Evolutionary conservation across 495 filamentous ascomycete species (phyloP).

Genomic region (Neurospora sp.): DNA sequence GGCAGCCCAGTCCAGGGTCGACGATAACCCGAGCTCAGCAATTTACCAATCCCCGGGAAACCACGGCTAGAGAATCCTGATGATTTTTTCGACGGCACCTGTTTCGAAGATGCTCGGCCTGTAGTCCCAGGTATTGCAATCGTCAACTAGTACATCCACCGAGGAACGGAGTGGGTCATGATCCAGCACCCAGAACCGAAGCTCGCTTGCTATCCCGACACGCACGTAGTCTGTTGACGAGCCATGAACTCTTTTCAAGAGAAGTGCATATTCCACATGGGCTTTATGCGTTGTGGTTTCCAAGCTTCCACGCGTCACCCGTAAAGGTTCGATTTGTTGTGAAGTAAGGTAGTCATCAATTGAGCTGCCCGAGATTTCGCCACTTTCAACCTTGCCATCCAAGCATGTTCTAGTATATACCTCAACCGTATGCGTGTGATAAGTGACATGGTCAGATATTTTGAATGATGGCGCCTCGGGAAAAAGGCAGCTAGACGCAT

Average conservation of each 20-base stretch:
- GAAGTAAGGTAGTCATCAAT: neutral
- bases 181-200: neutral
- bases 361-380: no score
- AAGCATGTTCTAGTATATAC: no score
- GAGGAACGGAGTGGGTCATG: no score
- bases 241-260: neutral
- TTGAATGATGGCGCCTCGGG: neutral
- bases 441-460: fast-evolving
- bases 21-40: neutral
- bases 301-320: neutral
- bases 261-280: neutral
- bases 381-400: no score
- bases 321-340: neutral
- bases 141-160: fast-evolving
- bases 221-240: neutral
- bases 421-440: neutral
- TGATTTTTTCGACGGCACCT: neutral
- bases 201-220: neutral
- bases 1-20: neutral
- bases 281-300: no score
- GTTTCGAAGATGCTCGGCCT: neutral
- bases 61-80: neutral
- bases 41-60: neutral
- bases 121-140: neutral
- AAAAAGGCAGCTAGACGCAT: neutral